Conservation (phyloP, 768 basidiomycete species). For the Termitomyces sp. region DNA sequence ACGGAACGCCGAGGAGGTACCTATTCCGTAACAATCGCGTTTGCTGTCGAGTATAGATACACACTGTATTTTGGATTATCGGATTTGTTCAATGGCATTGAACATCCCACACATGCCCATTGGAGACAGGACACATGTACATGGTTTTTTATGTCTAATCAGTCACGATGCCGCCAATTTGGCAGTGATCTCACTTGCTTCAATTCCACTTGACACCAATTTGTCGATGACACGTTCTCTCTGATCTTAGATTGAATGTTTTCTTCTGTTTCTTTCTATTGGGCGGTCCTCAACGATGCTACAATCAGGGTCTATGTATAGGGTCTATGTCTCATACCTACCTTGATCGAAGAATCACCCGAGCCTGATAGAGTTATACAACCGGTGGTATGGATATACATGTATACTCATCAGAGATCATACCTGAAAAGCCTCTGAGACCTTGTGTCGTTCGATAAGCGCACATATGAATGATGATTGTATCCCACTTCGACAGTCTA, state of each 20-base stretch:
- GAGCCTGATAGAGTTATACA: conserved; percentile 19
- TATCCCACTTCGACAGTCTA: neutral
- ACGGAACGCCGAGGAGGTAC: conserved; percentile 6
- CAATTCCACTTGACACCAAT: neutral
- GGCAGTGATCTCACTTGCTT: neutral
- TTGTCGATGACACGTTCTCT: neutral
- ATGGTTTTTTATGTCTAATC: neutral
- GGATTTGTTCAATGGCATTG: too few relatives aligned
- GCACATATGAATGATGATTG: neutral
- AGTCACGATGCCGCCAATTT: neutral
- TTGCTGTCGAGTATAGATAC: neutral
- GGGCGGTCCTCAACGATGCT: neutral
- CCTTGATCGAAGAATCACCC: conserved; percentile 18
- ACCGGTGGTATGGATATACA: neutral
- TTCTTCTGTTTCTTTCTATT: neutral
- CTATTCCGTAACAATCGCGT: conserved; percentile 1
- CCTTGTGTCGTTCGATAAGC: neutral
- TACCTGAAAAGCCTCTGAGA: neutral
- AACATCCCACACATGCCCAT: neutral
- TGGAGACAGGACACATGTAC: neutral
- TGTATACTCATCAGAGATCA: neutral
- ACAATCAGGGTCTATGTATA: conserved; percentile 2
- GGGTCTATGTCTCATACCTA: conserved; percentile 3
- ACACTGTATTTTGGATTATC: neutral
- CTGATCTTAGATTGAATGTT: neutral